These are phyloP conservation scores for Beverwykella pulmonaria DNA, from an alignment of 495 filamentous ascomycete genomes.

Conservation along the genomic window DNA sequence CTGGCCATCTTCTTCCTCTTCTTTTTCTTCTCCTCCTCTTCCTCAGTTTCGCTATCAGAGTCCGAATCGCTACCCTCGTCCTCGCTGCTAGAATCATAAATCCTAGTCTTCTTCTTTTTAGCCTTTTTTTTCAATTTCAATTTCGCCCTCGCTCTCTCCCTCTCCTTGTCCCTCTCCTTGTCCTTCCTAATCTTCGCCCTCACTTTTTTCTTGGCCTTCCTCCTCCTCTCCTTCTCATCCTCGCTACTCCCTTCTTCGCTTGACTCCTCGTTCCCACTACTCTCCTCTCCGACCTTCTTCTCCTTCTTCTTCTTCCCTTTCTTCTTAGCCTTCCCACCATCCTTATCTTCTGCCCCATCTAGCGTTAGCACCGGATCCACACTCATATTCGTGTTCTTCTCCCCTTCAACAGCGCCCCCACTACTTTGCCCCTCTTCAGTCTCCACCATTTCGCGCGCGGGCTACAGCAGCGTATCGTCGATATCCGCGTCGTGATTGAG, in stretches of 20 bases:
- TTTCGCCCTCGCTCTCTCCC: conserved; percentile 31
- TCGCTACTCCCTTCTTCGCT: conserved; percentile 1
- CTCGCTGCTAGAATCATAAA: conserved; percentile 17
- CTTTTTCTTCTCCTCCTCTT: conserved; percentile 14
- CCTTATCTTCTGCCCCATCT: not conserved
- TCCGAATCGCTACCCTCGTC: conserved; percentile 11
- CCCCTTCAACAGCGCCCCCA: not conserved
- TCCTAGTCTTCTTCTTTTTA: conserved; percentile 32
- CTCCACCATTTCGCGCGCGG: not conserved
- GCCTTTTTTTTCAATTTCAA: conserved; percentile 29
- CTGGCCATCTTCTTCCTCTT: not conserved
- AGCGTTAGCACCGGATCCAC: not conserved
- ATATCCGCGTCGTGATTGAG: not conserved
- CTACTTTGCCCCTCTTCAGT: not conserved
- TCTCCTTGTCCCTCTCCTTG: conserved; percentile 42
- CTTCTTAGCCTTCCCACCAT: not conserved
- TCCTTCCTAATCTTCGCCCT: conserved; percentile 36
- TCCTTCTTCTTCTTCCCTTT: conserved; percentile 42
- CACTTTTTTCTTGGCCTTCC: conserved; percentile 27
- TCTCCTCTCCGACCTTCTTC: conserved; percentile 12
- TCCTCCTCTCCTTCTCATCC: conserved; percentile 10
- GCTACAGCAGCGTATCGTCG: not conserved
- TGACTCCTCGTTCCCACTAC: not conserved
- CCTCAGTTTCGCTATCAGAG: conserved; percentile 26
- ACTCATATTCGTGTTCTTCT: not conserved